Conservation (phyloP, 1,139 yeast species). For the Nakaseomyces bracarensis region DNA sequence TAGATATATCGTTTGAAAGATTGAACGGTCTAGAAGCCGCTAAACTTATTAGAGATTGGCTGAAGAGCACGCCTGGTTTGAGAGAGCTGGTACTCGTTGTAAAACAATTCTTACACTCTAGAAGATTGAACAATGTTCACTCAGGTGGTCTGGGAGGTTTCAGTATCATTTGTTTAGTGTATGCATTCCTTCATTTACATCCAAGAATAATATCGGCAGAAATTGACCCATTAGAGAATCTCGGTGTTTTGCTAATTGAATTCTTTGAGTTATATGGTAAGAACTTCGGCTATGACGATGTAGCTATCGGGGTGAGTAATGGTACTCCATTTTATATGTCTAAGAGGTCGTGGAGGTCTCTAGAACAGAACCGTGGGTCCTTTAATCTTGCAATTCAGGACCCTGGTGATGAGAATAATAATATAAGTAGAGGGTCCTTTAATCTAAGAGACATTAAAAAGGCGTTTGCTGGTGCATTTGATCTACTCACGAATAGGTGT, state of each 20-base stretch:
- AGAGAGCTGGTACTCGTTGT: conserved; percentile 77
- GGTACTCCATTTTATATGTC: conserved; percentile 49
- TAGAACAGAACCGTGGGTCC: conserved; percentile 31
- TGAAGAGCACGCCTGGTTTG: conserved; percentile 64
- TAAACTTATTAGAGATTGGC: conserved; percentile 67
- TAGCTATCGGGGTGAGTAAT: conserved; percentile 53
- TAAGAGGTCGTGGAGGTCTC: conserved; percentile 47
- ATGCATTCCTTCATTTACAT: conserved; percentile 72
- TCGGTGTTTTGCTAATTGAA: conserved; percentile 84
- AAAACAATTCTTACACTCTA: conserved; percentile 75
- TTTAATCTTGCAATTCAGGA: conserved; percentile 79
- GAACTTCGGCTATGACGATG: conserved; percentile 77
- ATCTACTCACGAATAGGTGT: conserved; percentile 64
- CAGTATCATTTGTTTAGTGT: conserved; percentile 79
- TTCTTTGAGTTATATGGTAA: conserved; percentile 94
- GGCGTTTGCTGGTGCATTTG: conserved; percentile 89
- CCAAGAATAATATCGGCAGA: conserved; percentile 65
- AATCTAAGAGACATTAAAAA: conserved; percentile 73
- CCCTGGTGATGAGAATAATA: conserved; percentile 76
- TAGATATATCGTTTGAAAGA: conserved; percentile 89
- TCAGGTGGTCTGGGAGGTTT: conserved; percentile 96
- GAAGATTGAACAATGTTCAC: conserved; percentile 84
- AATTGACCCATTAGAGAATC: conserved; percentile 61
- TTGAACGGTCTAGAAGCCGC: conserved; percentile 85
- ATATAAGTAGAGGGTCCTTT: conserved; percentile 79